phyloP scores from a whole-genome alignment of 2,329 filamentous ascomycete species.

The Verticillium isaacii region DNA sequence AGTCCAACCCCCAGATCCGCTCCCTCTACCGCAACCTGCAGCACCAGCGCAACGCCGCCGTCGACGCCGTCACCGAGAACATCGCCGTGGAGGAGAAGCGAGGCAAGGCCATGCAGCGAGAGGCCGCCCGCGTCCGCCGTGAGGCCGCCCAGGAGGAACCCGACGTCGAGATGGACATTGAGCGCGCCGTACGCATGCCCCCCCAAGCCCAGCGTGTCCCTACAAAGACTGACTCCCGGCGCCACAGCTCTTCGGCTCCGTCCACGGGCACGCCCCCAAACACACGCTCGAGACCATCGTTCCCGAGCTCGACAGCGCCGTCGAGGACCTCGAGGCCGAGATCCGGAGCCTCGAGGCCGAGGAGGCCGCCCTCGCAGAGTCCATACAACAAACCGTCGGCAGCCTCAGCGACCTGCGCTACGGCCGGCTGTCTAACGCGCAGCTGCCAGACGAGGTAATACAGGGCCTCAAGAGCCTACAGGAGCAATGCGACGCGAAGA shows the following conservation, averaged over 20 bases:
- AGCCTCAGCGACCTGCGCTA: conserved; percentile 79
- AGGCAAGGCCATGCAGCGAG: conserved; percentile 53
- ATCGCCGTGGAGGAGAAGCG: conserved; percentile 61
- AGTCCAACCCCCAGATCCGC: conserved; percentile 62
- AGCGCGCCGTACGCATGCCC: conserved; percentile 42
- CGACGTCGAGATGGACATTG: conserved; percentile 61
- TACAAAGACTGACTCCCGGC: not conserved
- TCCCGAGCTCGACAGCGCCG: conserved; percentile 64
- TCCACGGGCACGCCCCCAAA: conserved; percentile 38
- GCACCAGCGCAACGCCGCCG: conserved; percentile 62
- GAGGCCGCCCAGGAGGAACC: conserved; percentile 49
- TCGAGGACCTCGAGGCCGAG: conserved; percentile 61
- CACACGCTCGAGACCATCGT: conserved; percentile 64
- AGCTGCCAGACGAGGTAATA: conserved; percentile 61
- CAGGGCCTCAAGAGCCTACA: conserved; percentile 62
- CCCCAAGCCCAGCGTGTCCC: too few relatives aligned
- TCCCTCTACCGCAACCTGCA: conserved; percentile 77
- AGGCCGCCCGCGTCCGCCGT: conserved; percentile 49
- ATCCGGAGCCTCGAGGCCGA: conserved; percentile 62
- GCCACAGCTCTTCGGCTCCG: conserved; percentile 52
- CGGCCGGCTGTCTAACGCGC: conserved; percentile 63
- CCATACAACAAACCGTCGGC: conserved; percentile 62
- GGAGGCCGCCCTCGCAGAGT: conserved; percentile 52
- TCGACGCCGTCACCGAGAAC: conserved; percentile 62
- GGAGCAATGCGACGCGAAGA: conserved; percentile 52